Conservation (phyloP, 345 rosid species). For the Linum trigynum region DNA sequence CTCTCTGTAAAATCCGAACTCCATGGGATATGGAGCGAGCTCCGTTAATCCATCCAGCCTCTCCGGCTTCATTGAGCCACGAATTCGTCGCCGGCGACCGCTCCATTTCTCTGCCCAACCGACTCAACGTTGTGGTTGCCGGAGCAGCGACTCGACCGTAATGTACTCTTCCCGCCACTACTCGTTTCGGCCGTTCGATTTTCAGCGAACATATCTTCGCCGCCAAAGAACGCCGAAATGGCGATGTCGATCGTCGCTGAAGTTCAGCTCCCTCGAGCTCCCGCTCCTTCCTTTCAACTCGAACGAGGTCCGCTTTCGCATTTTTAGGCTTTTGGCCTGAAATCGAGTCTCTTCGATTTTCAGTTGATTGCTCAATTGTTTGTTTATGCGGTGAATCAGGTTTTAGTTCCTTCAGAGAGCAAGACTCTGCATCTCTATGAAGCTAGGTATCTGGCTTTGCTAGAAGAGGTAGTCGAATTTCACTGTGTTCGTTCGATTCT, state of each 20-base stretch:
- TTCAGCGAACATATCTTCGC: neutral
- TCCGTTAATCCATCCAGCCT: neutral
- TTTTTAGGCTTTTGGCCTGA: neutral
- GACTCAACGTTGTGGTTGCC: too few relatives aligned
- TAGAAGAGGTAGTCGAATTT: conserved; percentile 53
- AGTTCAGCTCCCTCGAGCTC: conserved; percentile 32
- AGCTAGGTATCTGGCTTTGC: conserved; percentile 62
- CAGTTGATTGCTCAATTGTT: neutral
- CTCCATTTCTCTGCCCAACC: too few relatives aligned
- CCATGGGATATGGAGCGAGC: neutral
- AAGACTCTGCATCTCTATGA: conserved; percentile 66
- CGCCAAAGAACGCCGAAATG: neutral
- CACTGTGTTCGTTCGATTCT: neutral
- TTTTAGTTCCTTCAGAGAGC: conserved; percentile 69
- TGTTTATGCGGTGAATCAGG: conserved; percentile 27
- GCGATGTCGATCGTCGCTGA: conserved; percentile 13
- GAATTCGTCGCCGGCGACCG: neutral
- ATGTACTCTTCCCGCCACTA: neutral
- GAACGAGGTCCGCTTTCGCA: conserved; percentile 33
- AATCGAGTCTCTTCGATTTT: neutral
- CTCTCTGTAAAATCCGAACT: neutral
- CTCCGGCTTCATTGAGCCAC: neutral
- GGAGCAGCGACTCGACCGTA: neutral
- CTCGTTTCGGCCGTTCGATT: neutral
- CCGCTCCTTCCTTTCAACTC: conserved; percentile 56